These are phyloP conservation scores for Gnaphalium uliginosum DNA, from an alignment of 129 eudicot genomes.

Conservation along the genomic window DNA sequence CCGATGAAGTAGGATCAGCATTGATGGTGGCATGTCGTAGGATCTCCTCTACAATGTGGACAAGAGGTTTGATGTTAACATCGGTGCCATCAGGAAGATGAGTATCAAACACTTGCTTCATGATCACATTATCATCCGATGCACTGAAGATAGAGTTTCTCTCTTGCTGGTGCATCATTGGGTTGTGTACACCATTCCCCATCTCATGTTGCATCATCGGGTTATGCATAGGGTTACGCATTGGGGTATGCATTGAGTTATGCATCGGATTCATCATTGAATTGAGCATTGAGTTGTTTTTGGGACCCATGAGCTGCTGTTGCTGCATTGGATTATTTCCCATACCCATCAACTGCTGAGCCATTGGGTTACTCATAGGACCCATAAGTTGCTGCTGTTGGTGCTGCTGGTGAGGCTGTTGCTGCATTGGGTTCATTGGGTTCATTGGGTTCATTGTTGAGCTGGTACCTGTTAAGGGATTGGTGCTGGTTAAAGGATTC, in stretches of 20 bases:
- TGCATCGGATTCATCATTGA: constrained; percentile 24
- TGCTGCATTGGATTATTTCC: constrained; percentile 34
- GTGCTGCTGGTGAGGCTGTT: constrained; percentile 28
- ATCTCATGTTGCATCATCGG: constrained; percentile 32
- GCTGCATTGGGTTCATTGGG: constrained; percentile 27
- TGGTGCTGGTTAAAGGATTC: constrained; percentile 20
- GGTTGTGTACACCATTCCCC: constrained; percentile 29
- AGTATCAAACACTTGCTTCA: constrained; percentile 50
- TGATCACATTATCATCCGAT: constrained; percentile 62
- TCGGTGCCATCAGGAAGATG: constrained; percentile 66
- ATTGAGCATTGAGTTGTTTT: constrained; percentile 28
- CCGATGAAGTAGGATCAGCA: constrained; percentile 33
- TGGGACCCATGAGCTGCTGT: constrained; percentile 33
- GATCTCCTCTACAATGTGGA: constrained; percentile 58
- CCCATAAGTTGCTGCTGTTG: constrained; percentile 35
- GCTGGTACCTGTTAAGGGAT: constrained; percentile 31
- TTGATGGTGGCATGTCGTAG: constrained; percentile 41
- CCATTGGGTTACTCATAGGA: constrained; percentile 34
- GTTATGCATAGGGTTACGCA: constrained; percentile 1
- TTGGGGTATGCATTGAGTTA: constrained; percentile 23
- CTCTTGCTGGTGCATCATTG: constrained; percentile 32
- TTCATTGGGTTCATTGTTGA: constrained; percentile 26
- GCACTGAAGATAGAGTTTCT: constrained; percentile 50
- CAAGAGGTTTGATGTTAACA: constrained; percentile 58
- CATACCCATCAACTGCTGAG: constrained; percentile 35